Conservation (phyloP, 208 protist species). For the Crithidia bombi region DNA sequence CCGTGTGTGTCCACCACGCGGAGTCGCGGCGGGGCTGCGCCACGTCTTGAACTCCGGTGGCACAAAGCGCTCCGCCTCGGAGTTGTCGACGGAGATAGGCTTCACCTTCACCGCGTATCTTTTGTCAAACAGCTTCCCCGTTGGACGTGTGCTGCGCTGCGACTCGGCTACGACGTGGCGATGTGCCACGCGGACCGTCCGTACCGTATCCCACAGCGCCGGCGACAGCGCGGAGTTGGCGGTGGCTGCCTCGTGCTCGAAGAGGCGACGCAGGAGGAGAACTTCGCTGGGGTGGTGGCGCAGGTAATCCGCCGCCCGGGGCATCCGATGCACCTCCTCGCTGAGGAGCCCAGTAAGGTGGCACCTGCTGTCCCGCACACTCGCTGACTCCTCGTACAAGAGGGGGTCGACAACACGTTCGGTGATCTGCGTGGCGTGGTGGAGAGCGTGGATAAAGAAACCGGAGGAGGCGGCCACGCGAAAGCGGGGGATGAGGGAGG, state of each 20-base stretch:
- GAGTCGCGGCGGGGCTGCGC: slow-evolving; percentile 52
- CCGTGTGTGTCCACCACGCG: slow-evolving; percentile 37
- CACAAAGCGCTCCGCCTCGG: slow-evolving; percentile 64
- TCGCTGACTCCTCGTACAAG: slow-evolving; percentile 26
- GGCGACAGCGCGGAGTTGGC: slow-evolving; percentile 39
- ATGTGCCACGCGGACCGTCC: slow-evolving; percentile 58
- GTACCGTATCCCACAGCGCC: slow-evolving; percentile 74
- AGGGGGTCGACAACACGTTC: slow-evolving; percentile 37
- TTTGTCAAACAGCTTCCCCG: slow-evolving; percentile 48
- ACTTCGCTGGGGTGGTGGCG: slow-evolving; percentile 50
- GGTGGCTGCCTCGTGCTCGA: slow-evolving; percentile 54
- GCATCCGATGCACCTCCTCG: slow-evolving; percentile 15
- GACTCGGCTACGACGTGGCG: slow-evolving; percentile 34
- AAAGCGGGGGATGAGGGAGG: slow-evolving; percentile 12
- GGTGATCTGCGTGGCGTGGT: slow-evolving; percentile 34
- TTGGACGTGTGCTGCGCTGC: slow-evolving; percentile 9
- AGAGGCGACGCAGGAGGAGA: slow-evolving; percentile 63
- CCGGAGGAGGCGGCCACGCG: slow-evolving; percentile 1
- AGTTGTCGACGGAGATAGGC: slow-evolving; percentile 42
- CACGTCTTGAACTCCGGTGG: slow-evolving; percentile 82
- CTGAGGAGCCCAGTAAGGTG: slow-evolving; percentile 27
- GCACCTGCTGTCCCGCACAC: slow-evolving; percentile 25
- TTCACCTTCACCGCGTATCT: slow-evolving; percentile 69
- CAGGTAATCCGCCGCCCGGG: slow-evolving; percentile 18
- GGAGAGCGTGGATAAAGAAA: slow-evolving; percentile 59